Evolutionary conservation across 2,329 filamentous ascomycete genomes (phyloP).

Genomic region (Claviceps sp.): DNA sequence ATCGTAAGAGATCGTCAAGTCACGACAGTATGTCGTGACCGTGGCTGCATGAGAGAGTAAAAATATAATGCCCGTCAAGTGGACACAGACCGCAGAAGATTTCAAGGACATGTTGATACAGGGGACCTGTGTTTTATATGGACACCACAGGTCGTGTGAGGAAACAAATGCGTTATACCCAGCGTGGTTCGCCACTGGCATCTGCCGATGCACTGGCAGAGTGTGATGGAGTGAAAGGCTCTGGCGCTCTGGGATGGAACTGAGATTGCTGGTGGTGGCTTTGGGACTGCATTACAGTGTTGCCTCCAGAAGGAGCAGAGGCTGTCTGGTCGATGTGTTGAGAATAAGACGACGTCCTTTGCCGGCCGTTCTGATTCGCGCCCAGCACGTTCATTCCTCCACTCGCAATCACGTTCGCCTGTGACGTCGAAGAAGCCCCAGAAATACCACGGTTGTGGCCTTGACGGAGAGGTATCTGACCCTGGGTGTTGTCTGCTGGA

Average conservation of each 20-base stretch:
- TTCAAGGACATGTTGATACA: constrained; percentile 15
- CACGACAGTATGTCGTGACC: constrained; percentile 23
- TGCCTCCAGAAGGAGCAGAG: constrained; percentile 14
- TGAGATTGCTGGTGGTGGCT: constrained; percentile 11
- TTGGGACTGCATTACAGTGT: constrained; percentile 15
- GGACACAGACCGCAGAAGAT: constrained; percentile 11
- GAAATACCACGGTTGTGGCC: constrained; percentile 29
- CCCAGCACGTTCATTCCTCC: constrained; percentile 11
- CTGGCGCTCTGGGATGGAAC: constrained; percentile 16
- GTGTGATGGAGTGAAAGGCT: constrained; percentile 14
- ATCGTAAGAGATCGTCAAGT: constrained; percentile 25
- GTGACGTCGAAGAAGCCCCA: constrained; percentile 24
- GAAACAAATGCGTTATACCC: constrained; percentile 21
- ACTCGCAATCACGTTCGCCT: constrained; percentile 14
- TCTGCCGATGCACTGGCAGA: constrained; percentile 14
- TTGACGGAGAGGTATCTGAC: constrained; percentile 38
- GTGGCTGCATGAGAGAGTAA: constrained; percentile 16
- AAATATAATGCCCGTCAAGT: constrained; percentile 11
- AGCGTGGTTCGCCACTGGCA: constrained; percentile 21
- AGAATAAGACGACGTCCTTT: constrained; percentile 21
- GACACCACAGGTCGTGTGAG: constrained; percentile 10
- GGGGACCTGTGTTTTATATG: constrained; percentile 13
- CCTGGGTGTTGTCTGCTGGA: constrained; percentile 38
- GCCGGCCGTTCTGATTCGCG: constrained; percentile 15
- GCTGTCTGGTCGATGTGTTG: constrained; percentile 20